Evolutionary conservation across 2,329 filamentous ascomycete species (phyloP).

Genomic region (Sporothrix brunneoviolacea): DNA sequence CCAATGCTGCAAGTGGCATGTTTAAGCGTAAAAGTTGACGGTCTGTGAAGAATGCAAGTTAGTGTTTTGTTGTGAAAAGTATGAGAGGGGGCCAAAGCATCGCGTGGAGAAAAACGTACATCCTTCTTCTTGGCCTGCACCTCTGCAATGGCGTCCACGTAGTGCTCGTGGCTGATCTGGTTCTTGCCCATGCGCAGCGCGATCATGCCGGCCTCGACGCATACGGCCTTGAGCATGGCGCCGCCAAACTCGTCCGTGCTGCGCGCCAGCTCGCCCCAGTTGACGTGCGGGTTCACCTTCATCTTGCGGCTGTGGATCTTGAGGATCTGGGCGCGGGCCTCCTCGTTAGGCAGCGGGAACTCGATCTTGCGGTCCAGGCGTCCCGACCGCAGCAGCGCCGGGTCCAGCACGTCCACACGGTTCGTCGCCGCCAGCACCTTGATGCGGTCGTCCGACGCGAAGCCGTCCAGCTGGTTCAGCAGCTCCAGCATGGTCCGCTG

Average conservation of each 20-base stretch:
- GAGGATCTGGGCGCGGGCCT: slow-evolving; percentile 92
- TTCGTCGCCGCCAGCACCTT: slow-evolving; percentile 95
- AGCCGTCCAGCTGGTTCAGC: slow-evolving; percentile 96
- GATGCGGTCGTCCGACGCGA: slow-evolving; percentile 93
- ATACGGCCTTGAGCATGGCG: slow-evolving; percentile 96
- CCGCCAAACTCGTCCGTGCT: slow-evolving; percentile 98
- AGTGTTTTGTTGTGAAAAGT: slow-evolving; percentile 18
- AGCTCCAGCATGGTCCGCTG: slow-evolving; percentile 98
- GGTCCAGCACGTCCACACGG: slow-evolving; percentile 88
- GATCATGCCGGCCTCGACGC: slow-evolving; percentile 99
- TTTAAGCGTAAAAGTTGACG: slow-evolving; percentile 51
- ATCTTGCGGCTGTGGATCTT: slow-evolving; percentile 98
- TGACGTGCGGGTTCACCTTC: slow-evolving; percentile 87
- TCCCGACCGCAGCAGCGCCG: slow-evolving; percentile 82
- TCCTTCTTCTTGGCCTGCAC: slow-evolving; percentile 97
- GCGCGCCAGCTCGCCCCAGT: slow-evolving; percentile 89
- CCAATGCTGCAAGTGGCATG: too few species aligned
- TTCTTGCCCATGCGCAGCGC: slow-evolving; percentile 87
- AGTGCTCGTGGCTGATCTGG: slow-evolving; percentile 97
- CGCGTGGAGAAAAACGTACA: slow-evolving; percentile 37
- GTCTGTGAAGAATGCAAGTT: slow-evolving; percentile 33
- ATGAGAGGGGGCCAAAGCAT: neutral
- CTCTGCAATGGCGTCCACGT: slow-evolving; percentile 95
- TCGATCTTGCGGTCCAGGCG: slow-evolving; percentile 96
- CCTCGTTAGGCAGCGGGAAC: slow-evolving; percentile 95